Base-by-base conservation (phyloP, 2,329 filamentous ascomycete genomes). In the Pseudocercospora crystallina region DNA sequence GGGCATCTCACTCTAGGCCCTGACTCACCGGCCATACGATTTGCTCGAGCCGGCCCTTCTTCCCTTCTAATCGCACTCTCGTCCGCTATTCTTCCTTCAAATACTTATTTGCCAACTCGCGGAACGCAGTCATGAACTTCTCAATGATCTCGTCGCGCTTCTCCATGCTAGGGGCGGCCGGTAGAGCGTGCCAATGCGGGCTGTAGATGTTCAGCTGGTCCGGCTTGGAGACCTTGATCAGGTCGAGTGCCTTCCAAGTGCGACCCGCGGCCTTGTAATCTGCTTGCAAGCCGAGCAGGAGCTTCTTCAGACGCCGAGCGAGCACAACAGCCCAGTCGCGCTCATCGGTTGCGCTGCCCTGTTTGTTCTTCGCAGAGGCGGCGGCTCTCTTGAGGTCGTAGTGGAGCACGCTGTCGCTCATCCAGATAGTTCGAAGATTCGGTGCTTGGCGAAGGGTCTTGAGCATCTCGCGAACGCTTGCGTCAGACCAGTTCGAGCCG, bases 241-340 rank as follows among this genome's bases (percentile, higher is more conserved):
- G 14, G 13, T 54, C 46, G 3, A 39, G 30, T 2, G 43, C 51
- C 10, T 20, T 49, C 51, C 51, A 54, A 2, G 38, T 15, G 14
- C 32, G 17, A 30, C 31, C 33, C 12, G 17, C 15, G 1, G 42
- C 41, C 29, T 46, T 47, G 14, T 50, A 39, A 7, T 42, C 32
- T 12, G 17, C 48, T 32, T 50, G 43, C 5, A 49, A 10, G 9
- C 15, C 40, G 8, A 49, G 13, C 30, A 53, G 14, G 5, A 46
- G 37, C 3, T 30, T 32, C 8, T 32, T 41, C 11, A 49, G 10
- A 15, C 29, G 36, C 8, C 35, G 32, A 20, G 39, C 15, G 20
- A 53, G 31, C 2, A 39, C 31, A 13, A 26, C 26, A 5, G 51
- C 51, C 48, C 42, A 45, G 8, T 35, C 38, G 5, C 11, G 26